phyloP scores from a whole-genome alignment of 2,329 filamentous ascomycete genomes.

The Thelonectria olida region DNA sequence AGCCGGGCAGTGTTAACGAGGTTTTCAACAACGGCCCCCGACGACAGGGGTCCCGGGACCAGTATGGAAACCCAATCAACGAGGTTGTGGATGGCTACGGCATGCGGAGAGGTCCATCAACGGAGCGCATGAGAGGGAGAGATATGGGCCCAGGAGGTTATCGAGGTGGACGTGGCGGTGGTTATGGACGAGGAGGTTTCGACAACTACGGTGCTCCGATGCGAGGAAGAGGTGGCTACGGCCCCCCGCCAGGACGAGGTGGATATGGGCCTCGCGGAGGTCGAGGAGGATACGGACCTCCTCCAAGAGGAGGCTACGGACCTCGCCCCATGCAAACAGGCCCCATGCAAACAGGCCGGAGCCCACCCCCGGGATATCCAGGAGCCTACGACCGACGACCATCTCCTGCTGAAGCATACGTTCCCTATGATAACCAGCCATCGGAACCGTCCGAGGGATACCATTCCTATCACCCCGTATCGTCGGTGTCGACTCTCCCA shows the following conservation, averaged over 20 bases:
- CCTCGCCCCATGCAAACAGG: slow-evolving; percentile 33
- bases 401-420: slow-evolving; percentile 50
- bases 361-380: slow-evolving; percentile 55
- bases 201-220: slow-evolving; percentile 55
- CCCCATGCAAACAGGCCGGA: slow-evolving; percentile 44
- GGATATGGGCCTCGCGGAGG: slow-evolving; percentile 54
- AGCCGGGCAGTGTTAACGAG: slow-evolving; percentile 48
- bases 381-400: slow-evolving; percentile 50
- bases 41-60: slow-evolving; percentile 62
- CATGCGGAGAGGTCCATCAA: slow-evolving; percentile 56
- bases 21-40: slow-evolving; percentile 45
- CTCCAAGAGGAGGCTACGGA: slow-evolving; percentile 45
- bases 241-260: slow-evolving; percentile 50
- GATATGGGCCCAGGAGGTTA: slow-evolving; percentile 54
- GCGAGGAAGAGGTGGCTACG: slow-evolving; percentile 56
- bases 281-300: slow-evolving; percentile 45
- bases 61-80: slow-evolving; percentile 69
- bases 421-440: slow-evolving; percentile 49
- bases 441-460: slow-evolving; percentile 44
- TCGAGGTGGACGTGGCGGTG: slow-evolving; percentile 54
- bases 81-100: slow-evolving; percentile 56
- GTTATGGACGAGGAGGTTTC: slow-evolving; percentile 62
- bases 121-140: slow-evolving; percentile 62
- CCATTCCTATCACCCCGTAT: slow-evolving; percentile 53
- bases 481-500: slow-evolving; percentile 57